Evolutionary conservation across 2,329 filamentous ascomycete genomes (phyloP), one percentile per base, ranked within the genome.

Genomic region (Iodosphaeria phyllophila): DNA sequence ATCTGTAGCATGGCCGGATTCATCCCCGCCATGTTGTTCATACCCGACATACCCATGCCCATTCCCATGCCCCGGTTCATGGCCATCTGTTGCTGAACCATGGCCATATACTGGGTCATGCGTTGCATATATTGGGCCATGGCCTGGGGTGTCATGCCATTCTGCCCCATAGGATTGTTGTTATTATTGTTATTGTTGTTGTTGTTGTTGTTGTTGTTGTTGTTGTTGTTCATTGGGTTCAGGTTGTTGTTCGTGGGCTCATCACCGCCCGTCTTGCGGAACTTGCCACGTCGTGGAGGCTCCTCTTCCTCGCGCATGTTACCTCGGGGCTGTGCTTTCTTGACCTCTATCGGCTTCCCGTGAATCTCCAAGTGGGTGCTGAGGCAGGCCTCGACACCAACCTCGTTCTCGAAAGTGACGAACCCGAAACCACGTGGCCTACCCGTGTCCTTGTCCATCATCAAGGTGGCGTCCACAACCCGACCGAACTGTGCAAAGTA

Each of bases 391-490:
- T 98, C 89, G 22, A 98, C 89, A 11, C 89, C 89, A 10, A 80
- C 74, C 42, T 98, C 89, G 36, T 75, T 91, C 51, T 98, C 89
- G 39, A 98, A 98, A 0, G 89, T 98, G 26, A 98, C 89, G 48
- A 98, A 98, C 9, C 89, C 89, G 42, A 98, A 98, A 2, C 89
- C 89, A 43, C 89, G 68, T 3, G 89, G 89, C 20, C 89, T 71
- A n/a, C 89, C 89, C 1, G 89, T 98, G 48, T 98, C 89, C 53
- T 98, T 98, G 49, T 98, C 89, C 73, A 98, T 98, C 89, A 98
- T 98, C 3, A 98, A 69, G 0, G 89, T 98, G 2, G 89, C 89
- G 52, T 98, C 89, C 19, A 98, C 75, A 12, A 98, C 89, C 32
- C 86, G 74, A 15, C 89, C 89, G 41, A 95, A 98, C 43, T 92